Evolutionary conservation across 2,329 filamentous ascomycete genomes (phyloP), one percentile per base, ranked within the genome.

Genomic region (Aspergillus ibericus): DNA sequence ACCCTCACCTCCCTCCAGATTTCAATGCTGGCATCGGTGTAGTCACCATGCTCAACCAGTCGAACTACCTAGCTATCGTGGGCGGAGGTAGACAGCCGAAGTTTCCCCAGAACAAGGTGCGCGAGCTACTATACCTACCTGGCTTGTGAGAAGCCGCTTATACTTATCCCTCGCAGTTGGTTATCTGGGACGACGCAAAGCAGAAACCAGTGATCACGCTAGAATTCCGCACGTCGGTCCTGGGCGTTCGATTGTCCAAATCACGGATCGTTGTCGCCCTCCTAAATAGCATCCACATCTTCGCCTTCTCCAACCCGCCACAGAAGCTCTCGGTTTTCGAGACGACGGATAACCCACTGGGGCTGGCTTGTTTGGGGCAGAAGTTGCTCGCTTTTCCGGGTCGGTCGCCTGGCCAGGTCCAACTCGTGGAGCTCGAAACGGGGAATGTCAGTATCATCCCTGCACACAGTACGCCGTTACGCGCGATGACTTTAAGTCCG

Each of bases 371-470:
- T 70, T 79, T 98, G 18, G 89, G 89, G 1, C 81, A 87, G 36
- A 88, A 87, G 64, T 81, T 88, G 35, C 80, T 96, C 6, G 91
- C 89, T 0, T 95, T 98, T 62, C 93, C 93, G 0, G 93, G 93
- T n/a, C 85, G 92, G 53, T 93, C 90, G 0, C 78, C 86, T 0
- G 95, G 95, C 12, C 95, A 99, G 70, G 88, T 98, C 27, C 93
- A 97, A 73, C 79, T 98, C 1, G 89, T 96, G 53, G 88, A 96
- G 67, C 77, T 96, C 10, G 81, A 82, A 16, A 91, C 87, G 0
- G 87, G 88, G 51, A 93, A 91, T 68, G 91, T 98, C 63, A 96
- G 89, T 77, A 96, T 99, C 72, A 92, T 98, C 59, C 92, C 92
- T 1, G 95, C 93, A 3, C 95, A 99, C 73, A 88, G 88, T 4